Evolutionary conservation across 2,329 filamentous ascomycete species (phyloP), one percentile per base, ranked within the genome.

Genomic region (Nemania sp.): DNA sequence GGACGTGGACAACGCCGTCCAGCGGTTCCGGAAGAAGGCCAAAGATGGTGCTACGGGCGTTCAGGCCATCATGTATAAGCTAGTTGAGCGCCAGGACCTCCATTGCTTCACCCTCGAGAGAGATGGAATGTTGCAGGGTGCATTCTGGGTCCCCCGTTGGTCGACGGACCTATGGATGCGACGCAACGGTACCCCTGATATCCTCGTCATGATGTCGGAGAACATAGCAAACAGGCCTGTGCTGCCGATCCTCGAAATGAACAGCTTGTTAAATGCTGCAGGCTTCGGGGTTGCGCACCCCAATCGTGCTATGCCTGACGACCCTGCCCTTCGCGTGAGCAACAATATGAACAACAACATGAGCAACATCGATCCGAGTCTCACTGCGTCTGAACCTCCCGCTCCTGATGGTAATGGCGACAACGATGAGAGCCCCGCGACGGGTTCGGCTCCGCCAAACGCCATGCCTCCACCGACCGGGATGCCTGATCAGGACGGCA

Each of bases 61-160:
- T 8, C 64, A 66, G 55, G 64, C 64, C 7, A 61, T 67, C 11
- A 52, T 67, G 23, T 57, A 66, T 22, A 61, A 56, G 39, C 57
- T 66, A 9, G 62, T 61, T 17, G 64, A 65, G 37, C 57, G 64
- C 43, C 62, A 66, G 28, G 64, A 66, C 50, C 55, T 65, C 12
- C 64, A 53, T 54, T 65, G 62, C 45, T 66, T 63, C 36, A 61
- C 64, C 3, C 43, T 67, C 1, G 60, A 64, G 48, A 57, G 60
- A 28, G 54, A 57, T 14, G 64, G 64, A 8, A 51, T 17, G n/a
- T 43, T 64, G 6, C 62, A 64, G 33, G 64, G 64, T 19, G 60
- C 63, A 46, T 66, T 66, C 49, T 67, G 64, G 64, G 63, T 63
- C 2, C 64, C 64, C 14, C 64, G 61, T 28, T 66, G 64, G 64